Base-by-base conservation (phyloP, 2,329 filamentous ascomycete species). In the Helotiales sp. region DNA sequence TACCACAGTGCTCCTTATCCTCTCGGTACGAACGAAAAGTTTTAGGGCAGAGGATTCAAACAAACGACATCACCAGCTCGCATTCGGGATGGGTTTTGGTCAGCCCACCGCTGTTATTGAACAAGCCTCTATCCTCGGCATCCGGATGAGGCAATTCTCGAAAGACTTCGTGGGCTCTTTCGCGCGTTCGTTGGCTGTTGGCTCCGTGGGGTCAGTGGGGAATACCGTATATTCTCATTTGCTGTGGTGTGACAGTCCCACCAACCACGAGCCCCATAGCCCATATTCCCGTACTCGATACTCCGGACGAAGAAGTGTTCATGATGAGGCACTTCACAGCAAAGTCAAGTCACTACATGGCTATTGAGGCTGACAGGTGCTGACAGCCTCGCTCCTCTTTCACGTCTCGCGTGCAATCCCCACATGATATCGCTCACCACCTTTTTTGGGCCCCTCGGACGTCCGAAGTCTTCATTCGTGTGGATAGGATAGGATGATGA, bases 381-480 rank as follows among this genome's bases (percentile, higher is more conserved):
- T 57, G 54, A 40, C 54, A 57, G 30, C 32, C 54, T 55, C 30
- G 30, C 24, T 17, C 17, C 28, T 32, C 32, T 26, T 1, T 37
- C 20, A 37, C 32, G n/a, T 1, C 40, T 20, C n/a, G 40, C 30
- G 40, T n/a, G 15, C 30, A 34, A n/a, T 34, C 52, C 30, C 28
- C 28, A 26, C 40, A 34, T 37, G 28, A 34, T 32, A 22, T 57
- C 30, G 34, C 30, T 37, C 30, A 24, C n/a, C 52, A 55, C 13
- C 30, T 40, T 57, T 24, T 32, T 20, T 40, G 37, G 32, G 54
- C 54, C 30, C 26, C 30, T 57, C 54, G 54, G 54, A 57, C 54
- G 54, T 57, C 54, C 54, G 54, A 57, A 24, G 28, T 57, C 20
- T 34, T 32, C 6, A 20, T 24, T 57, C 4, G 49, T 15, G 24